phyloP scores from a whole-genome alignment of 768 basidiomycete genomes.

The Cystofilobasidium ferigula region DNA sequence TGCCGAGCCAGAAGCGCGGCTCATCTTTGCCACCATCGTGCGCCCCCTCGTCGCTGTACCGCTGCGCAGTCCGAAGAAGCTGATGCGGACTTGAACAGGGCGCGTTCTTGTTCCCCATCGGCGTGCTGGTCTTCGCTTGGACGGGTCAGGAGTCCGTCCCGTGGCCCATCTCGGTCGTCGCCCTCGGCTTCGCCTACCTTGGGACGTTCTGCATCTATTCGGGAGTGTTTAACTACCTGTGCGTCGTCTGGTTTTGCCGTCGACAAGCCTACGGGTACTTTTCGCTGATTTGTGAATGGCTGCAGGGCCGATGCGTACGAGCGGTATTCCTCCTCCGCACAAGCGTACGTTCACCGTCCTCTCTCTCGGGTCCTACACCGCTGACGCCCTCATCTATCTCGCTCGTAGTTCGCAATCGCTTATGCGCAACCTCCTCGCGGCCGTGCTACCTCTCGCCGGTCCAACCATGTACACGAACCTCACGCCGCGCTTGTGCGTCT shows the following conservation, averaged over 20 bases:
- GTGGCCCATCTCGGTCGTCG: conserved; percentile 30
- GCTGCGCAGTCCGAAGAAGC: too few relatives aligned
- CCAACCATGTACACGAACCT: conserved; percentile 26
- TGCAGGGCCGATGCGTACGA: conserved; percentile 37
- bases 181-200: conserved; percentile 29
- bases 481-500: conserved; percentile 3
- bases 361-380: conserved; percentile 19
- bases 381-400: neutral
- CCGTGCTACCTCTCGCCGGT: conserved; percentile 32
- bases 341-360: conserved; percentile 30
- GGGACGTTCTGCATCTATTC: conserved; percentile 34
- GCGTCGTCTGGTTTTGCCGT: neutral
- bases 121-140: conserved; percentile 32
- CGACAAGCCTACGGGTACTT: neutral
- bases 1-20: conserved; percentile 35
- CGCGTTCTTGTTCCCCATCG: conserved; percentile 33
- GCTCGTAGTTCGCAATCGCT: conserved; percentile 17
- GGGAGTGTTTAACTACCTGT: conserved; percentile 30
- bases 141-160: conserved; percentile 30
- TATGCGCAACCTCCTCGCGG: conserved; percentile 29
- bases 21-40: conserved; percentile 31
- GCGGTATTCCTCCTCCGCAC: conserved; percentile 34
- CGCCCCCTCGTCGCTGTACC: conserved; percentile 10
- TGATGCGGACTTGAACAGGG: conserved; percentile 27
- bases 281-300: conserved; percentile 23